Base-by-base conservation (phyloP, 2,329 filamentous ascomycete genomes). In the Ascochyta pisi region DNA sequence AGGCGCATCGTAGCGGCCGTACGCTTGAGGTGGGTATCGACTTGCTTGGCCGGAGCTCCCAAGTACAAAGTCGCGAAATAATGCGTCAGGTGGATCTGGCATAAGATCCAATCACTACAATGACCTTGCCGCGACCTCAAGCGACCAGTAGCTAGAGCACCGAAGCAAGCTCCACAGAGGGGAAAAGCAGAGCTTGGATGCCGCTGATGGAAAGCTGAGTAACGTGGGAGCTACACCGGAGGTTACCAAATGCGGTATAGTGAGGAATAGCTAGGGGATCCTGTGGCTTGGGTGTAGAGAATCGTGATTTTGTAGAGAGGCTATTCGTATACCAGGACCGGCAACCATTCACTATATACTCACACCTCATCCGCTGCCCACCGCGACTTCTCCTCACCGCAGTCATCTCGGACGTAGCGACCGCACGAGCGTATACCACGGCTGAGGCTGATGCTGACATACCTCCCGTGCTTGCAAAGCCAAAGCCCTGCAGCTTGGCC, bases 21-120 rank as follows among this genome's bases (percentile, higher is more conserved):
- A 66, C 26, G 52, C 27, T 34, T 62, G 64, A 4, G 60, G 60
- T 44, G 59, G 29, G 51, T 62, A 62, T 35, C 62, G 63, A 33
- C 58, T 41, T 50, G 70, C 61, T 66, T 73, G 71, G 67, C 73
- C 71, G 70, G 66, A 67, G 64, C 64, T 69, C 67, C 63, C 68
- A 62, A 69, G 68, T 66, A 54, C 70, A 61, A 69, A 70, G 53
- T 70, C 70, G 61, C 61, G 62, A 31, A 62, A 62, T 38, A 60
- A 63, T 37, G 55, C 61, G 50, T 58, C 56, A 38, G 64, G 47
- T 48, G 61, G 66, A 59, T 71, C 66, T 53, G 68, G 66, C 73
- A 75, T 75, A 55, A 50, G 50, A 48, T 60, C 58, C 60, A 61
- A 53, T 50, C 63, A 50, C 53, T 44, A 37, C 29, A 40, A 42